Percentiles rank a stretch among this genome's conserved stretches.
Conservation (phyloP, 2,329 filamentous ascomycete species). For the Diaporthe sp. region DNA sequence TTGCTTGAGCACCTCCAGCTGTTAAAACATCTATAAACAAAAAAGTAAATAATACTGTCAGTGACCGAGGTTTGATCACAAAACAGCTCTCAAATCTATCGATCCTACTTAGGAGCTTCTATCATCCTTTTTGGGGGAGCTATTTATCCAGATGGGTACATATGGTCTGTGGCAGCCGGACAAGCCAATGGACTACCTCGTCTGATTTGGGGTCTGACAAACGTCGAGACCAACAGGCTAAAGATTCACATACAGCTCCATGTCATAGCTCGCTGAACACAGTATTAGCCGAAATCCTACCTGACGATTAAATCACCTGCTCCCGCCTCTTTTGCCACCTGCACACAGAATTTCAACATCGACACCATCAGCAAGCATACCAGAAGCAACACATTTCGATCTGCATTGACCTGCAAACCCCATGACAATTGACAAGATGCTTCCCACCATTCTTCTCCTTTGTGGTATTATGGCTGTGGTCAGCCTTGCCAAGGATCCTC, state of each 20-base stretch:
- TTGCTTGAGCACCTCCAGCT: too few relatives aligned
- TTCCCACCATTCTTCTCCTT: slow-evolving; percentile 7
- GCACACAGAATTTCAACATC: background rate
- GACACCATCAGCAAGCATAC: background rate
- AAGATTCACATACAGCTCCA: background rate
- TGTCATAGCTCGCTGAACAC: background rate
- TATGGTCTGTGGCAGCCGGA: background rate
- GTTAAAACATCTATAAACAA: too few relatives aligned
- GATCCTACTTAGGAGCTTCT: too few relatives aligned
- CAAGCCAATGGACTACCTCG: background rate
- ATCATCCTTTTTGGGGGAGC: too few relatives aligned
- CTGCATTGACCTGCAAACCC: background rate
- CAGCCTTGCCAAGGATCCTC: background rate
- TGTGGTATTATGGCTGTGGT: background rate
- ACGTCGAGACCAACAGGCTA: background rate
- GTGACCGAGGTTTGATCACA: too few relatives aligned
- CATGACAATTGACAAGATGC: background rate
- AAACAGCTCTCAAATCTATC: too few relatives aligned
- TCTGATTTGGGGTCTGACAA: background rate
- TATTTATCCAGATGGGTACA: too few relatives aligned
- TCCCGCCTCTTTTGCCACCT: background rate
- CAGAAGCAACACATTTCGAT: background rate
- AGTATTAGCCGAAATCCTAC: background rate
- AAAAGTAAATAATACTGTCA: too few relatives aligned
- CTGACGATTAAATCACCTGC: background rate